Percentiles rank a stretch among this genome's conserved stretches.
Conservation (phyloP, 2,329 filamentous ascomycete genomes). For the Torrubiella hemipterigena region DNA sequence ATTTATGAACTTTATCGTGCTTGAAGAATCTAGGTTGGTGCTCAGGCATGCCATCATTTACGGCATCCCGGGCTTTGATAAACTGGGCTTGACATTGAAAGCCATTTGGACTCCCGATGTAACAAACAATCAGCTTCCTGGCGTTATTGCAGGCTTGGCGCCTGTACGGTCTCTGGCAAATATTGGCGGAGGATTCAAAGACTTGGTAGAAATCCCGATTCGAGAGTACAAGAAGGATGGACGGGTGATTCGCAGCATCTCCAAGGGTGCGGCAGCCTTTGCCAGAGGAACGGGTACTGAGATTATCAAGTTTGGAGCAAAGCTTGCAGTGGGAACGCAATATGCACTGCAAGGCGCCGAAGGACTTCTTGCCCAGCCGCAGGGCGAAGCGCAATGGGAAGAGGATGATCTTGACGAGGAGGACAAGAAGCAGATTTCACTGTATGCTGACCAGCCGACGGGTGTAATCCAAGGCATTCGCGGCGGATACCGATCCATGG, state of each 20-base stretch:
- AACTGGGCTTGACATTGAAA: conserved; percentile 79
- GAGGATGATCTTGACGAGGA: conserved; percentile 54
- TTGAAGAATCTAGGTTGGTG: conserved; percentile 79
- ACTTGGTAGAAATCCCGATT: conserved; percentile 82
- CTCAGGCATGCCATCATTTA: conserved; percentile 87
- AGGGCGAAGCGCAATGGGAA: conserved; percentile 34
- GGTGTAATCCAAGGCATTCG: conserved; percentile 78
- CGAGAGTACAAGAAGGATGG: conserved; percentile 91
- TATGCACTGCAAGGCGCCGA: conserved; percentile 86
- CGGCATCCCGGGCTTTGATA: conserved; percentile 81
- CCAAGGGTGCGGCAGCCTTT: conserved; percentile 82
- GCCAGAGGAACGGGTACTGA: conserved; percentile 89
- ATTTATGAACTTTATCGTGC: conserved; percentile 96
- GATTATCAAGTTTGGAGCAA: conserved; percentile 87
- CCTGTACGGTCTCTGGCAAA: conserved; percentile 86
- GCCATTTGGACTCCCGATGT: conserved; percentile 96
- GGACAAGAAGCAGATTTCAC: conserved; percentile 67
- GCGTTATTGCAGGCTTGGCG: conserved; percentile 77
- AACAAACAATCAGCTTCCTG: conserved; percentile 75
- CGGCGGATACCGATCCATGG: conserved; percentile 70
- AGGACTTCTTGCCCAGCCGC: conserved; percentile 43
- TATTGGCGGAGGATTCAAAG: conserved; percentile 73
- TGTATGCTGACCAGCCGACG: conserved; percentile 89
- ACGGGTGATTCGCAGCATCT: conserved; percentile 78
- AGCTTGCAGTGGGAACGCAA: conserved; percentile 88